A percentile compares a stretch with the other conserved stretches of the same genome.
phyloP scores from a whole-genome alignment of 345 rosid genomes.

The Mallotus nudiflorus region DNA sequence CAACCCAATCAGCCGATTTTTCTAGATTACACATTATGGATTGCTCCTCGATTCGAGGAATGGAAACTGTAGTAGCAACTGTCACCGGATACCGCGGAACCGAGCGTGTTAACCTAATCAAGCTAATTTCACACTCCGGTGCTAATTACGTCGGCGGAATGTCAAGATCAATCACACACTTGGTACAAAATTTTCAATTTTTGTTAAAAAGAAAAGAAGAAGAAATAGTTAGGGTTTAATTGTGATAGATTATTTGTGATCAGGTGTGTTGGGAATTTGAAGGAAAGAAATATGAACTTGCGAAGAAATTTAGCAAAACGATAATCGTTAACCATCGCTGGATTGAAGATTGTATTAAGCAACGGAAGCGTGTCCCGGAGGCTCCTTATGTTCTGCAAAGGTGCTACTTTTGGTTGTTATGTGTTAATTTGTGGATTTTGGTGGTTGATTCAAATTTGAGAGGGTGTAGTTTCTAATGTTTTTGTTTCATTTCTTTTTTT shows the following conservation, averaged over 20 bases:
- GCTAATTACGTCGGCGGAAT: slow-evolving; percentile 79
- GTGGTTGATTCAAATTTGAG: no score
- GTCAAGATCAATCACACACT: slow-evolving; percentile 71
- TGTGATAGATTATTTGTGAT: neutral
- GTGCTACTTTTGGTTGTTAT: slow-evolving; percentile 27
- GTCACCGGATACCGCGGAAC: slow-evolving; percentile 86
- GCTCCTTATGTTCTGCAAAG: slow-evolving; percentile 58
- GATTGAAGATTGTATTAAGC: slow-evolving; percentile 75
- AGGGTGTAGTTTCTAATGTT: neutral
- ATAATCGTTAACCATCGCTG: slow-evolving; percentile 73
- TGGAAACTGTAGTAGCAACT: slow-evolving; percentile 88
- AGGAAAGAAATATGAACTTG: slow-evolving; percentile 67
- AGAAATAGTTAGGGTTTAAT: slow-evolving; percentile 7
- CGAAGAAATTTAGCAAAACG: slow-evolving; percentile 52
- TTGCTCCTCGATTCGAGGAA: slow-evolving; percentile 42
- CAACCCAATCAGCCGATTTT: no score
- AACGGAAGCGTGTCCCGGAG: slow-evolving; percentile 62
- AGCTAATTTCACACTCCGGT: slow-evolving; percentile 64
- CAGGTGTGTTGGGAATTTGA: slow-evolving; percentile 87
- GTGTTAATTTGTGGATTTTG: no score
- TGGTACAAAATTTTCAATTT: slow-evolving; percentile 39
- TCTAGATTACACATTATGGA: no score
- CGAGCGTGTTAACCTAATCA: slow-evolving; percentile 80
- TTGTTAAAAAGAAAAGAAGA: no score
- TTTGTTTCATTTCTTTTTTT: neutral